Percentiles rank a stretch among this genome's conserved stretches.
Evolutionary conservation across 441 rosid species (phyloP).

Genomic region (Gossypium trilobum): DNA sequence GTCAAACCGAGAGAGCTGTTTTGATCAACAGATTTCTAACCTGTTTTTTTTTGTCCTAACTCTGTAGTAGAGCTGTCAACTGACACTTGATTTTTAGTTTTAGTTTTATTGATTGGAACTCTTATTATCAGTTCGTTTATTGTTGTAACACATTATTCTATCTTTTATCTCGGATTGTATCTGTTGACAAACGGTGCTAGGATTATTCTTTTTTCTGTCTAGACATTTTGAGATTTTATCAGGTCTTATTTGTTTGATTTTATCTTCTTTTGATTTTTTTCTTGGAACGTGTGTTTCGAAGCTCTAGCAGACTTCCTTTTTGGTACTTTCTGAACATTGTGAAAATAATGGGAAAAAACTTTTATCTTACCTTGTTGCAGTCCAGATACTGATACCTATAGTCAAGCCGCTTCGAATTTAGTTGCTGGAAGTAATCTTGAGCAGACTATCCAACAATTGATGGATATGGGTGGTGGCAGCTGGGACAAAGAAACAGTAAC

Average conservation of each 20-base stretch:
- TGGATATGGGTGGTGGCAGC: slow-evolving; percentile 94
- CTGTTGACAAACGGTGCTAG: background rate
- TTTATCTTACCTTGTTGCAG: slow-evolving; percentile 30
- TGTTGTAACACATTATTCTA: background rate
- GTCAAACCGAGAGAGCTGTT: background rate
- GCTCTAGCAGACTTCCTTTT: background rate
- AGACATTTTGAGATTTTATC: background rate
- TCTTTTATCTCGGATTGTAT: background rate
- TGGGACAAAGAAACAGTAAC: slow-evolving; percentile 93
- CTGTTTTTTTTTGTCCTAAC: background rate
- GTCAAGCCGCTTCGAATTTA: slow-evolving; percentile 75
- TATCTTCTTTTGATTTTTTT: background rate
- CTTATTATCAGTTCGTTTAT: background rate
- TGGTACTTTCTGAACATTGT: background rate
- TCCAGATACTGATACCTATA: slow-evolving; percentile 46
- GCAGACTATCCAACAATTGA: slow-evolving; percentile 66
- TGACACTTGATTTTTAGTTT: background rate
- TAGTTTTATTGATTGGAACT: background rate
- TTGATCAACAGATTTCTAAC: background rate
- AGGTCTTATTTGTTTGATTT: background rate
- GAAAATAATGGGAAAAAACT: background rate
- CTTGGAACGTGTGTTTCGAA: background rate
- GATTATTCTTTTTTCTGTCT: background rate
- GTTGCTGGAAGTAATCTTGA: slow-evolving; percentile 67
- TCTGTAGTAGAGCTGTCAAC: background rate